phyloP scores from a whole-genome alignment of 2,329 filamentous ascomycete genomes.

The Beauveria australis region DNA sequence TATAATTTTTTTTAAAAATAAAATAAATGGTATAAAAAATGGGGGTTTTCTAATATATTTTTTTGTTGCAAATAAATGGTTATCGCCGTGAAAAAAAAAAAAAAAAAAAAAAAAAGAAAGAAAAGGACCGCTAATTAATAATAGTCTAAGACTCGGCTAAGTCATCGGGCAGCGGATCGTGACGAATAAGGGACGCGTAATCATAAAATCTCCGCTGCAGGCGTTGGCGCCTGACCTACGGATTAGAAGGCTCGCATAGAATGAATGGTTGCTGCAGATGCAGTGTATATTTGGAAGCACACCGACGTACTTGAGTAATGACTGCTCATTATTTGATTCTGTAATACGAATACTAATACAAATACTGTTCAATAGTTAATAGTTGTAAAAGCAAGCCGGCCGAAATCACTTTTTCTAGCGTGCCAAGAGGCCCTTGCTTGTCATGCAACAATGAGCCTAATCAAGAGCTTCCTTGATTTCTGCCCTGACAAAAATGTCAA shows the following conservation, averaged over 20 bases:
- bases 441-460: neutral
- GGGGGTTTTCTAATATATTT: too few species aligned
- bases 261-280: too few species aligned
- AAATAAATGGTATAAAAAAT: too few species aligned
- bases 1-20: too few species aligned
- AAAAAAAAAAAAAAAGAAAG: too few species aligned
- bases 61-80: too few species aligned
- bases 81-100: neutral
- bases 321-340: neutral
- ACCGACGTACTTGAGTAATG: too few species aligned
- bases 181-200: neutral
- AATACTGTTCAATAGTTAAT: too few species aligned
- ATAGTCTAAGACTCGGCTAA: neutral
- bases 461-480: neutral
- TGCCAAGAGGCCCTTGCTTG: neutral
- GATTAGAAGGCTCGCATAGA: too few species aligned
- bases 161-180: neutral
- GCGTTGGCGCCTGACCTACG: too few species aligned
- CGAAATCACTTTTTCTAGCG: neutral
- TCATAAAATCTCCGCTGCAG: too few species aligned
- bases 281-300: too few species aligned
- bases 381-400: neutral
- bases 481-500: neutral
- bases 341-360: neutral
- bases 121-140: neutral